A percentile compares a stretch with the other conserved stretches of the same genome.
Conservation (phyloP, 2,329 filamentous ascomycete genomes). For the Bisporella sp. region DNA sequence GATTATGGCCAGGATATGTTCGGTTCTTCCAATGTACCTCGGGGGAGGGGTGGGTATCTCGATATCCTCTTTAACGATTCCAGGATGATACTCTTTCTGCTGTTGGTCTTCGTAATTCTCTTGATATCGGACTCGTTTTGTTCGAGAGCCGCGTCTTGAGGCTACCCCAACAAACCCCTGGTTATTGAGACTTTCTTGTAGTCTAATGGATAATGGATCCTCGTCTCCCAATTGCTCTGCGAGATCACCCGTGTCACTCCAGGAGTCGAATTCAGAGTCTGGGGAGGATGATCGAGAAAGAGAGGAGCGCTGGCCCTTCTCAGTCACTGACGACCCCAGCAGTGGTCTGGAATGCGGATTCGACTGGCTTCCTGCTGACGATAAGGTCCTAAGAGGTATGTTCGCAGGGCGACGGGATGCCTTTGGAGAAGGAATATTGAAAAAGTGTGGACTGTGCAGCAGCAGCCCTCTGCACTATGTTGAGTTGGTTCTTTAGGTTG, state of each 20-base stretch:
- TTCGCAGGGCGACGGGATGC: constrained; percentile 62
- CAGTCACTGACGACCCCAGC: constrained; percentile 32
- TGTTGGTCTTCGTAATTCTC: constrained; percentile 34
- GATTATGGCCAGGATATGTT: constrained; percentile 70
- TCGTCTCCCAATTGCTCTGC: constrained; percentile 84
- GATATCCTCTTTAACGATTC: constrained; percentile 67
- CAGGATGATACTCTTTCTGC: constrained; percentile 30
- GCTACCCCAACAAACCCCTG: constrained; percentile 46
- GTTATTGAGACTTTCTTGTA: constrained; percentile 59
- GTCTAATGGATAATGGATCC: constrained; percentile 69
- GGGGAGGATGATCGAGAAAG: constrained; percentile 48
- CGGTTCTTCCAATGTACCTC: constrained; percentile 55
- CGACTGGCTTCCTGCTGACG: constrained; percentile 30
- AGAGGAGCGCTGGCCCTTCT: constrained; percentile 34
- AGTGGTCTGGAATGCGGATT: constrained; percentile 37
- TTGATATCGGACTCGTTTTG: constrained; percentile 66
- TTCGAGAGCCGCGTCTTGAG: constrained; percentile 38
- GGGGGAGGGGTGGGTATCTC: constrained; percentile 64
- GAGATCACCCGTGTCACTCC: constrained; percentile 92
- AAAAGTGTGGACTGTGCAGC: constrained; percentile 66
- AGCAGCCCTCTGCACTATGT: constrained; percentile 48
- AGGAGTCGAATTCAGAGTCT: constrained; percentile 63
- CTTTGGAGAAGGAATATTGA: constrained; percentile 78
- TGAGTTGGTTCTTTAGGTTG: not conserved
- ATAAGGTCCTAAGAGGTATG: constrained; percentile 79